A percentile compares a stretch with the other conserved stretches of the same genome.
phyloP scores from a whole-genome alignment of 208 protist genomes.

The Leptomonas pyrrhocoris region DNA sequence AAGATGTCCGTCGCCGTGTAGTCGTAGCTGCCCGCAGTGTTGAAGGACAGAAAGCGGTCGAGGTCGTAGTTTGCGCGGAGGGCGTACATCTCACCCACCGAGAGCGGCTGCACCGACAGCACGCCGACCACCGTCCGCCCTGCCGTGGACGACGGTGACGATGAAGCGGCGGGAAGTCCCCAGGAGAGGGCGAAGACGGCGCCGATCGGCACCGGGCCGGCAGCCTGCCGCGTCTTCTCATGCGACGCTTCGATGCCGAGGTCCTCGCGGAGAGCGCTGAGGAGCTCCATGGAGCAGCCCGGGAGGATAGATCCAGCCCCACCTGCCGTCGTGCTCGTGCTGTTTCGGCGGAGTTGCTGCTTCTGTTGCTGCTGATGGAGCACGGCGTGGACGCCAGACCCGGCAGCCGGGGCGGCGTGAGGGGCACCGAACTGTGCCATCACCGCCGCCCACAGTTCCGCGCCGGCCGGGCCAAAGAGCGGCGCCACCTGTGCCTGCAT shows the following conservation, averaged over 20 bases:
- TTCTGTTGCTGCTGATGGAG: slow-evolving; percentile 29
- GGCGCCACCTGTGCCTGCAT: slow-evolving; percentile 29
- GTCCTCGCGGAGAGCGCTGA: slow-evolving; percentile 35
- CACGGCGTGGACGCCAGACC: slow-evolving; percentile 27
- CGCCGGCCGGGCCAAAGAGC: slow-evolving; percentile 10
- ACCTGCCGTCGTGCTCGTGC: background rate
- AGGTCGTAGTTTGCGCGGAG: slow-evolving; percentile 87
- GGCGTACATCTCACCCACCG: slow-evolving; percentile 76
- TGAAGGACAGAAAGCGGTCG: slow-evolving; percentile 82
- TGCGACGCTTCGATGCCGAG: background rate
- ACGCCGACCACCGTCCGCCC: slow-evolving; percentile 54
- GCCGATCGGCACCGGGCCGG: slow-evolving; percentile 9
- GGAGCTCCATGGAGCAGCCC: slow-evolving; percentile 24
- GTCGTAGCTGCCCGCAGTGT: slow-evolving; percentile 54
- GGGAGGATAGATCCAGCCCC: slow-evolving; percentile 11
- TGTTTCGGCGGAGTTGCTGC: background rate
- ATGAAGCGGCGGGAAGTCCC: background rate
- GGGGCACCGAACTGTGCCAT: slow-evolving; percentile 11
- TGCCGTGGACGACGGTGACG: background rate
- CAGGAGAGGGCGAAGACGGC: slow-evolving; percentile 40
- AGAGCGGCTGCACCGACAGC: slow-evolving; percentile 55
- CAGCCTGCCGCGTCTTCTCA: background rate
- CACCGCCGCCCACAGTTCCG: slow-evolving; percentile 22
- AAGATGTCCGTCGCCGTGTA: slow-evolving; percentile 73
- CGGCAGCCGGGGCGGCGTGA: slow-evolving; percentile 5